These are phyloP conservation scores for Astragalus membranaceus DNA, from an alignment of 306 rosid genomes.

Conservation along the genomic window DNA sequence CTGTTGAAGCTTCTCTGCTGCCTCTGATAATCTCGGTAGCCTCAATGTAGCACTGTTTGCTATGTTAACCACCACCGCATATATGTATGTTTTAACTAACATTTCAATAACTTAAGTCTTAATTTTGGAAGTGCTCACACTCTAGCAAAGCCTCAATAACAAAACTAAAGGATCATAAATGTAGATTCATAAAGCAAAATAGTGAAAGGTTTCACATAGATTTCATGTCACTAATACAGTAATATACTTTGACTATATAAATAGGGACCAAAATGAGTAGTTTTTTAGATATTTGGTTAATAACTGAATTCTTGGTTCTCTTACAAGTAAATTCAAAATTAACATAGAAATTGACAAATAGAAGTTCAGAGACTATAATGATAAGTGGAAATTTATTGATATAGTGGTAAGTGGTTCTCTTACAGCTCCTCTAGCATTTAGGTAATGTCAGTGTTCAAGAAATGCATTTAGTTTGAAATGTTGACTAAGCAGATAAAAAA, in stretches of 20 bases:
- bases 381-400: neutral
- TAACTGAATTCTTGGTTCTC: too few relatives aligned
- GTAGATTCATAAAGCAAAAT: too few relatives aligned
- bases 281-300: neutral
- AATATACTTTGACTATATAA: too few relatives aligned
- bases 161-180: too few relatives aligned
- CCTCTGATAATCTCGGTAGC: constrained; percentile 78
- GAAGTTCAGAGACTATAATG: neutral
- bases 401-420: neutral
- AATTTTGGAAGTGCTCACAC: neutral
- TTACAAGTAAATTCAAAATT: neutral
- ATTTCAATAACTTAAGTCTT: neutral
- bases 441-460: too few relatives aligned
- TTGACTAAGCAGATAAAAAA: too few relatives aligned
- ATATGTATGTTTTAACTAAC: neutral
- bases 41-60: constrained; percentile 81
- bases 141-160: neutral
- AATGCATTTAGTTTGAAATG: too few relatives aligned
- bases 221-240: too few relatives aligned
- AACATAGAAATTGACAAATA: neutral
- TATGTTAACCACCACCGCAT: constrained; percentile 28
- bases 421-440: too few relatives aligned
- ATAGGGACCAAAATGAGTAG: neutral
- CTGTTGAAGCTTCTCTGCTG: constrained; percentile 89
- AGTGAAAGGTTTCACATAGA: too few relatives aligned